Conservation (phyloP, 2,329 filamentous ascomycete species). For the Myriosclerotinia curreyana region DNA sequence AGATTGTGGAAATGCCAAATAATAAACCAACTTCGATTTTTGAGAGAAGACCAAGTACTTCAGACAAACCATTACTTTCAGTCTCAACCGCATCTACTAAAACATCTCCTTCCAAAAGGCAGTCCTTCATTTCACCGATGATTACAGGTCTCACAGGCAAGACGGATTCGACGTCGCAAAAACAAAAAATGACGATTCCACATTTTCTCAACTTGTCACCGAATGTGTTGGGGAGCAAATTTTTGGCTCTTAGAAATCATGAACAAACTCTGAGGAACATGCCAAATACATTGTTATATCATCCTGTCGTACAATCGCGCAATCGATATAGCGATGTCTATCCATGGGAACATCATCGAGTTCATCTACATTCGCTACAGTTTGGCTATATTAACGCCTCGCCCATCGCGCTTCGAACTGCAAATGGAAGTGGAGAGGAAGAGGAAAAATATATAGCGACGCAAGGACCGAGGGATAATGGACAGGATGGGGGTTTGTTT, state of each 20-base stretch:
- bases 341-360: slow-evolving; percentile 79
- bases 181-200: not conserved
- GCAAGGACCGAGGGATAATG: slow-evolving; percentile 24
- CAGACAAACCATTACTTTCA: slow-evolving; percentile 12
- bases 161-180: slow-evolving; percentile 10
- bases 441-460: slow-evolving; percentile 27
- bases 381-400: slow-evolving; percentile 78
- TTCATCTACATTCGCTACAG: slow-evolving; percentile 73
- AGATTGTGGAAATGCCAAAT: not conserved
- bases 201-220: slow-evolving; percentile 6
- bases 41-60: slow-evolving; percentile 12
- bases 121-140: not conserved
- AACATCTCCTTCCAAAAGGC: slow-evolving; percentile 9
- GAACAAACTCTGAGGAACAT: slow-evolving; percentile 14
- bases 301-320: slow-evolving; percentile 43
- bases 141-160: slow-evolving; percentile 13
- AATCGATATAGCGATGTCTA: slow-evolving; percentile 88
- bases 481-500: slow-evolving; percentile 18
- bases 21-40: slow-evolving; percentile 4
- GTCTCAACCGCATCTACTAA: slow-evolving; percentile 11
- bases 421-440: slow-evolving; percentile 35
- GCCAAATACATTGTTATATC: slow-evolving; percentile 19
- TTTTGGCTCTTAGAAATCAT: slow-evolving; percentile 20
- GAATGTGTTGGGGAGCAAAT: slow-evolving; percentile 16
- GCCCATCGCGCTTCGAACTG: slow-evolving; percentile 46